Percentiles rank a stretch among this genome's conserved stretches.
phyloP scores from a whole-genome alignment of 805 yeast species.

The Limtongia smithiae region DNA sequence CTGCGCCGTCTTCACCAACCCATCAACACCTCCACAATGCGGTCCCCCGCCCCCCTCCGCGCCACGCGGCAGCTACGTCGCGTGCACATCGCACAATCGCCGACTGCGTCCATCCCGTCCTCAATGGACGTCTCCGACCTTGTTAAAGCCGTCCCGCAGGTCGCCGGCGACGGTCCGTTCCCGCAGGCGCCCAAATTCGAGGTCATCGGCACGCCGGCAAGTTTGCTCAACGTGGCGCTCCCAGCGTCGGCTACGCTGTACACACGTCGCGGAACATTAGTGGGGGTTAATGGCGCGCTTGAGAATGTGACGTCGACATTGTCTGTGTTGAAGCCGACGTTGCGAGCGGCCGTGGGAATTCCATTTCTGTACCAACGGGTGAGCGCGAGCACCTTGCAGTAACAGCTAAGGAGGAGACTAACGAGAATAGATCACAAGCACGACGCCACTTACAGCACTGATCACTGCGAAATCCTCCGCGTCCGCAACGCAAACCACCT shows the following conservation, averaged over 20 bases:
- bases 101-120: conserved; percentile 36
- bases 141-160: conserved; percentile 27
- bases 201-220: conserved; percentile 44
- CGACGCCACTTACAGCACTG: conserved; percentile 35
- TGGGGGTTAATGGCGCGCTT: conserved; percentile 46
- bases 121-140: conserved; percentile 31
- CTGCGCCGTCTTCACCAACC: too few relatives aligned
- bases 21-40: too few relatives aligned
- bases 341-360: conserved; percentile 31
- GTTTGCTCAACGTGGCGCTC: conserved; percentile 42
- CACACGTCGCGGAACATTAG: conserved; percentile 43
- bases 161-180: conserved; percentile 33
- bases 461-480: conserved; percentile 29
- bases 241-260: conserved; percentile 44
- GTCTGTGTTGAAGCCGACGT: conserved; percentile 28
- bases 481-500: conserved; percentile 32
- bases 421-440: conserved; percentile 32
- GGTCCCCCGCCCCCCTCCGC: too few relatives aligned
- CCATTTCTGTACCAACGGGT: conserved; percentile 38
- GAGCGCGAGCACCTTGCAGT: neutral
- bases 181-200: conserved; percentile 41
- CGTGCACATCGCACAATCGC: conserved; percentile 42
- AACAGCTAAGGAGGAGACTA: neutral
- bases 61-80: conserved; percentile 2
- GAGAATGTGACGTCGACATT: conserved; percentile 34